Percentiles rank a stretch among this genome's conserved stretches.
Conservation (phyloP, 495 filamentous ascomycete genomes). For the Penicillium mononematosum region DNA sequence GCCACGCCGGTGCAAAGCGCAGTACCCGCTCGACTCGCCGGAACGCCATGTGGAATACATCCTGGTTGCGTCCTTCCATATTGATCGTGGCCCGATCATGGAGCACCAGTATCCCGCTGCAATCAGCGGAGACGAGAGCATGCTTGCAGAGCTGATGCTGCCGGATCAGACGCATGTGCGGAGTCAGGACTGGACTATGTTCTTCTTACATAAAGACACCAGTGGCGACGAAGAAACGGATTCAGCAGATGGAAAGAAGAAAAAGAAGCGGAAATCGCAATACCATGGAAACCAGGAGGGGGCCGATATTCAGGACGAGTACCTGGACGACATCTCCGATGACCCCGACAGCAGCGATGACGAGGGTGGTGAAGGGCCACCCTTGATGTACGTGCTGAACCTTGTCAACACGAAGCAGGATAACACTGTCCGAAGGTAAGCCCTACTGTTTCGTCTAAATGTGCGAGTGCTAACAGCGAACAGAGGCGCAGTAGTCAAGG, state of each 20-base stretch:
- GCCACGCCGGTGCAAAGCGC: constrained; percentile 64
- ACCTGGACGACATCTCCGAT: constrained; percentile 46
- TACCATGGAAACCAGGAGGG: constrained; percentile 53
- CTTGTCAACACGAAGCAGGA: constrained; percentile 98
- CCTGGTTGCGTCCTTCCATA: constrained; percentile 96
- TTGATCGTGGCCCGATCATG: constrained; percentile 94
- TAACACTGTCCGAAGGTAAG: constrained; percentile 76
- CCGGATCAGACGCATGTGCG: constrained; percentile 95
- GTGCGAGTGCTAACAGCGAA: background rate
- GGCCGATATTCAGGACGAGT: constrained; percentile 46
- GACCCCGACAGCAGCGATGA: constrained; percentile 55
- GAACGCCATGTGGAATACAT: constrained; percentile 99
- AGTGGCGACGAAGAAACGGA: constrained; percentile 75
- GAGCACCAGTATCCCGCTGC: constrained; percentile 94
- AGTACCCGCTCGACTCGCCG: constrained; percentile 74
- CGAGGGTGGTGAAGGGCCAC: constrained; percentile 69
- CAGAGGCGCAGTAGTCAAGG: constrained; percentile 93
- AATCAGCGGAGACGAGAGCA: constrained; percentile 95
- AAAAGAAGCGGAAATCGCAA: constrained; percentile 47
- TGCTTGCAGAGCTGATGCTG: constrained; percentile 98
- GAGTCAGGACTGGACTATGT: constrained; percentile 98
- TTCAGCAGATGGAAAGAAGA: constrained; percentile 54
- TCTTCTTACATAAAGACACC: constrained; percentile 95
- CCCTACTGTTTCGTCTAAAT: constrained; percentile 1
- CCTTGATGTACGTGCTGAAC: constrained; percentile 97